phyloP scores from a whole-genome alignment of 2,329 filamentous ascomycete genomes.

The Apiospora pterosperma region DNA sequence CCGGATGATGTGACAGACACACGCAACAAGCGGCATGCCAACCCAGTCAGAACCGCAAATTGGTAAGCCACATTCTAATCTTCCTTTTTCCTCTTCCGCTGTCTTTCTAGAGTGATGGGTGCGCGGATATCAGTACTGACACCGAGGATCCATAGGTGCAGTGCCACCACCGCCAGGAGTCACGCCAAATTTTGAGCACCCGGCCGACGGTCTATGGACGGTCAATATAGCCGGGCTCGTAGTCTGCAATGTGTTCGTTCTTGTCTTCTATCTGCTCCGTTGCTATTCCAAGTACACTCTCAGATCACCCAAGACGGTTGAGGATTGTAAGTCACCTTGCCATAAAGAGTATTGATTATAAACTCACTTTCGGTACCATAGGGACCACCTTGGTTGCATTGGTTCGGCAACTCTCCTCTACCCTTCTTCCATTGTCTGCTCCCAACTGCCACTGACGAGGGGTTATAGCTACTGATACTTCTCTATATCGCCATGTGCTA shows the following conservation, averaged over 20 bases:
- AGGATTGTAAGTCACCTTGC: slow-evolving; percentile 7
- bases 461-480: neutral
- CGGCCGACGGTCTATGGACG: slow-evolving; percentile 11
- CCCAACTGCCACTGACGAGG: neutral
- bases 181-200: slow-evolving; percentile 17
- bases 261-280: slow-evolving; percentile 13
- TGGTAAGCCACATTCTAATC: neutral
- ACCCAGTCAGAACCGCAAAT: neutral
- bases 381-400: slow-evolving; percentile 14
- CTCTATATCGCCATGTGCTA: slow-evolving; percentile 7
- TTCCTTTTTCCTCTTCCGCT: no score
- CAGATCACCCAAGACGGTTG: slow-evolving; percentile 6
- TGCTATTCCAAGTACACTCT: slow-evolving; percentile 14
- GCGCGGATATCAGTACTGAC: neutral
- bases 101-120: neutral
- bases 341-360: neutral
- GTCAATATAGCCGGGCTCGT: slow-evolving; percentile 12
- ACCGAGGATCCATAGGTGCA: slow-evolving; percentile 6
- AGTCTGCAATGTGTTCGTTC: slow-evolving; percentile 11
- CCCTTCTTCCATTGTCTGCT: neutral
- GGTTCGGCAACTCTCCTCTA: neutral
- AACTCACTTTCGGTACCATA: neutral
- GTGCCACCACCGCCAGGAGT: slow-evolving; percentile 20
- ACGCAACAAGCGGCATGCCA: neutral
- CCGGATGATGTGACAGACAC: neutral